A percentile compares a stretch with the other conserved stretches of the same genome.
These are phyloP conservation scores for Prototheca wickerhamii DNA, from an alignment of 163 green algal species.

Conservation along the genomic window DNA sequence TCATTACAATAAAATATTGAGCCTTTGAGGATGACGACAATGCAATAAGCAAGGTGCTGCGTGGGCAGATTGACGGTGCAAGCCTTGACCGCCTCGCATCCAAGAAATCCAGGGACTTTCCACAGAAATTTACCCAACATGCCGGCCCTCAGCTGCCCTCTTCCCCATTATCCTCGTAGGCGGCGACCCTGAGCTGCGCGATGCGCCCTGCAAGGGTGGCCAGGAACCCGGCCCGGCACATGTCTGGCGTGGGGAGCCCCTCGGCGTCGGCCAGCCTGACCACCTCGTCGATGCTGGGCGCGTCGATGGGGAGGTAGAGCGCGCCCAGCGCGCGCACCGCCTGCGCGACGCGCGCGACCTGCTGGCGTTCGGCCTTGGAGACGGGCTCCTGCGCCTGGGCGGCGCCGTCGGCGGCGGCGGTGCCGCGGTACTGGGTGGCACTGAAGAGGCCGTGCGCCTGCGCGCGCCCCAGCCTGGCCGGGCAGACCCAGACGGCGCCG, in stretches of 20 bases:
- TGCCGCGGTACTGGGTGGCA: background rate
- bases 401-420: background rate
- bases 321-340: slow-evolving; percentile 51
- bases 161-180: background rate
- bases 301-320: slow-evolving; percentile 51
- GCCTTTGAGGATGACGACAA: no score
- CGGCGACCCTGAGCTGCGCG: background rate
- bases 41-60: no score
- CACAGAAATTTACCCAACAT: no score
- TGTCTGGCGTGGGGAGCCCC: background rate
- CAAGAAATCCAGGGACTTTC: no score
- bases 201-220: background rate
- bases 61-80: no score
- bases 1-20: no score
- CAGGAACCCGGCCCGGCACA: background rate
- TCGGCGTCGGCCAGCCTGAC: background rate
- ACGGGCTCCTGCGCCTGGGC: slow-evolving; percentile 5
- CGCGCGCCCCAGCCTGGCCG: background rate
- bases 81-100: no score
- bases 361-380: slow-evolving; percentile 5
- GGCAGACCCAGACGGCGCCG: slow-evolving; percentile 71
- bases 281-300: background rate
- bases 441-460: background rate
- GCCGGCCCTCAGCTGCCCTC: no score
- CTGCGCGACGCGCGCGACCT: slow-evolving; percentile 38